Conservation (phyloP, 2,329 filamentous ascomycete species). For the Fusarium dlaminii region DNA sequence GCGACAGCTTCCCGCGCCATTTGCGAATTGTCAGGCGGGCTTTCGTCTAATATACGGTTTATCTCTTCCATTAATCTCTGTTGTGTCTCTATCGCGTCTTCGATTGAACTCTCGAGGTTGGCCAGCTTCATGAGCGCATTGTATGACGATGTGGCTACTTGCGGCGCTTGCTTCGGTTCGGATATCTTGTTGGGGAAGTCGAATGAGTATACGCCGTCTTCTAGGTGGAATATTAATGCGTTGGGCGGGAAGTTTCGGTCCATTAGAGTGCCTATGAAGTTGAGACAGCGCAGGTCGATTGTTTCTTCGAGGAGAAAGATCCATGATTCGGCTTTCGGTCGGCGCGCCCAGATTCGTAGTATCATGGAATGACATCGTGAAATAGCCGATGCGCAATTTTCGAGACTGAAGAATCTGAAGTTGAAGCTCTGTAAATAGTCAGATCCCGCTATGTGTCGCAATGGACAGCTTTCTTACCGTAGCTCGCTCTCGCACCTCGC, state of each 20-base stretch:
- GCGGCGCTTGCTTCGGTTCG: slow-evolving; percentile 62
- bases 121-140: slow-evolving; percentile 87
- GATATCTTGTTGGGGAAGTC: slow-evolving; percentile 66
- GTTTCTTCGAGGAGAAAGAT: slow-evolving; percentile 75
- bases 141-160: slow-evolving; percentile 78
- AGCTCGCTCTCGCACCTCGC: slow-evolving; percentile 80
- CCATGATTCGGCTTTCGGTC: slow-evolving; percentile 61
- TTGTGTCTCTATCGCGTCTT: slow-evolving; percentile 84
- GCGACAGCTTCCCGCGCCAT: slow-evolving; percentile 60
- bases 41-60: slow-evolving; percentile 62
- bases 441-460: neutral
- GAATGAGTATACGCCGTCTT: slow-evolving; percentile 86
- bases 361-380: slow-evolving; percentile 72
- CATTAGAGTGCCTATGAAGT: slow-evolving; percentile 79
- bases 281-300: slow-evolving; percentile 76
- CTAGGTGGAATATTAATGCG: slow-evolving; percentile 84
- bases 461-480: slow-evolving; percentile 59
- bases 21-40: slow-evolving; percentile 54
- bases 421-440: slow-evolving; percentile 73
- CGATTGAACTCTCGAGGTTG: slow-evolving; percentile 89
- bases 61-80: slow-evolving; percentile 82
- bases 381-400: slow-evolving; percentile 67
- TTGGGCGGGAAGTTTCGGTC: slow-evolving; percentile 81
- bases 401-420: slow-evolving; percentile 85
- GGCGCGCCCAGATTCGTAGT: slow-evolving; percentile 78